Evolutionary conservation across 768 basidiomycete species (phyloP).

Genomic region (Russula virescens): DNA sequence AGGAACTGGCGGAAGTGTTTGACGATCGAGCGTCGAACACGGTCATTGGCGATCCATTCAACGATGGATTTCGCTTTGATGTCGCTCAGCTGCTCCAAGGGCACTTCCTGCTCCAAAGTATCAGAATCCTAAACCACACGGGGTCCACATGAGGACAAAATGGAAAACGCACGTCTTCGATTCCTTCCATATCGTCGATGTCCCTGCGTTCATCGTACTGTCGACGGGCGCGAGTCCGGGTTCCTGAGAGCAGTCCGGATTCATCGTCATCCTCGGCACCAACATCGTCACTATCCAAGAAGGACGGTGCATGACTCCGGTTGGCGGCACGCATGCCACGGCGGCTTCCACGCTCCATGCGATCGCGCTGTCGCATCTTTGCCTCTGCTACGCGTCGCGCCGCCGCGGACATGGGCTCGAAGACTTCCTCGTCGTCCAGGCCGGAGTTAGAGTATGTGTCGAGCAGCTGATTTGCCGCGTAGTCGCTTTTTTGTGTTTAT

Average conservation of each 20-base stretch:
- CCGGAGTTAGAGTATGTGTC: conserved; percentile 86
- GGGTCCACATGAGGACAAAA: neutral
- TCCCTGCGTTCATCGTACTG: conserved; percentile 93
- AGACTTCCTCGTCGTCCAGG: conserved; percentile 75
- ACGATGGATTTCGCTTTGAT: conserved; percentile 97
- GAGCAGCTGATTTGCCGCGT: conserved; percentile 72
- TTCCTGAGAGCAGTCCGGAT: conserved; percentile 59
- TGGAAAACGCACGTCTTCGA: conserved; percentile 69
- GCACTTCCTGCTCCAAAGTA: conserved; percentile 62
- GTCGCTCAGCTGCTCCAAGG: conserved; percentile 92
- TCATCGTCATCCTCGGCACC: conserved; percentile 61
- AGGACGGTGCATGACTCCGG: conserved; percentile 78
- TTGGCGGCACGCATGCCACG: conserved; percentile 69
- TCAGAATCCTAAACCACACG: neutral
- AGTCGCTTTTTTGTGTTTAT: conserved; percentile 53
- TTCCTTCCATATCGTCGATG: conserved; percentile 84
- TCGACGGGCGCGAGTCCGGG: conserved; percentile 77
- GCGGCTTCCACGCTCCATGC: conserved; percentile 58
- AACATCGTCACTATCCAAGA: conserved; percentile 79
- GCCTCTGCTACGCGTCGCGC: conserved; percentile 79
- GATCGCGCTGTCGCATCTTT: conserved; percentile 85
- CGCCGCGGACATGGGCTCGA: conserved; percentile 58
- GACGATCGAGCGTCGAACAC: conserved; percentile 84
- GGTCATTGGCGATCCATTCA: conserved; percentile 94
- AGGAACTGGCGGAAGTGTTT: conserved; percentile 93